A percentile compares a stretch with the other conserved stretches of the same genome.
Evolutionary conservation across 345 rosid genomes (phyloP).

Genomic region (Heritiera littoralis): DNA sequence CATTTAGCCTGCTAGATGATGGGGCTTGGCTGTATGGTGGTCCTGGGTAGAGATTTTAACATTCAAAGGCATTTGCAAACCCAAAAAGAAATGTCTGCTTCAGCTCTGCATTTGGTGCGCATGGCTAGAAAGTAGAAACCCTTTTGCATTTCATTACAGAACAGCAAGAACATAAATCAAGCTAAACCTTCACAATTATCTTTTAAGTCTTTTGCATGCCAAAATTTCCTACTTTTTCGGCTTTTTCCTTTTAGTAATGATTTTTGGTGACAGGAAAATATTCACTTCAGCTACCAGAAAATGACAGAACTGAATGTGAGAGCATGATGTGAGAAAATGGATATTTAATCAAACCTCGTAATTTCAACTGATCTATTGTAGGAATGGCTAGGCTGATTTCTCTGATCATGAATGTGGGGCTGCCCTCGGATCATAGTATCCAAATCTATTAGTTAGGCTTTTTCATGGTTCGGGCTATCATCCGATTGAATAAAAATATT

Average conservation of each 20-base stretch:
- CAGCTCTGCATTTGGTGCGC: too few species aligned
- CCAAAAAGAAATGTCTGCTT: background rate
- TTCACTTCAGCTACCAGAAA: background rate
- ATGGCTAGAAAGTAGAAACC: background rate
- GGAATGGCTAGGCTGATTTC: background rate
- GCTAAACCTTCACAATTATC: too few species aligned
- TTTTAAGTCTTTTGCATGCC: background rate
- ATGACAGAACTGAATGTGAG: slow-evolving; percentile 2
- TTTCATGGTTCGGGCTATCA: too few species aligned
- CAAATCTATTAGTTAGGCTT: too few species aligned
- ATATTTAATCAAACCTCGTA: background rate
- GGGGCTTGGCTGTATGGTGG: background rate
- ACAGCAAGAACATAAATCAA: too few species aligned
- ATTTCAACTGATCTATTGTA: background rate
- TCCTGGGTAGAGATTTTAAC: background rate
- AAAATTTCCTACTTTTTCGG: background rate
- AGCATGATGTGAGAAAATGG: background rate
- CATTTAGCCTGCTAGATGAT: background rate
- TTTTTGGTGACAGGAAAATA: background rate
- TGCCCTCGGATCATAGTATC: too few species aligned
- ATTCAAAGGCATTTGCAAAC: background rate
- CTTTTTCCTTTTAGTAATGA: background rate
- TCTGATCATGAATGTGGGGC: background rate
- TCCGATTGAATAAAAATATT: too few species aligned
- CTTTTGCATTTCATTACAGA: background rate